Evolutionary conservation across 768 basidiomycete species (phyloP).

Genomic region (Leccinum fibrillosum): DNA sequence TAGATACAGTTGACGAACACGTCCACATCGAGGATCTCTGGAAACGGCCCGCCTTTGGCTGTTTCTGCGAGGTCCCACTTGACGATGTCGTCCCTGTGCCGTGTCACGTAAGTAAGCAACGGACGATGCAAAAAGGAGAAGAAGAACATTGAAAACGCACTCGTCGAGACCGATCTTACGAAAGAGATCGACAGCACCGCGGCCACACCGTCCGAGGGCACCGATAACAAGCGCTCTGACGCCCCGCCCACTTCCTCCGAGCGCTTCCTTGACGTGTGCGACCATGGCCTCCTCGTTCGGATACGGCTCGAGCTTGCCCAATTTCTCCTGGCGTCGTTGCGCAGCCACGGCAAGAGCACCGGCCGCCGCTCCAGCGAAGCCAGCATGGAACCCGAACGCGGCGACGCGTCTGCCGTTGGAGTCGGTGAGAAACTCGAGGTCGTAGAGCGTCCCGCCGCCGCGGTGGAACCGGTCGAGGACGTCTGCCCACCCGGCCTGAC

Average conservation of each 20-base stretch:
- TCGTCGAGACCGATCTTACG: constrained; percentile 93
- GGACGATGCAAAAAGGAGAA: not conserved
- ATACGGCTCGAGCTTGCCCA: constrained; percentile 78
- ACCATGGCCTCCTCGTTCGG: constrained; percentile 85
- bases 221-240: constrained; percentile 93
- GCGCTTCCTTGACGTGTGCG: constrained; percentile 56
- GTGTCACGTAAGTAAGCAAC: not conserved
- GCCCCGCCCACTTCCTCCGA: constrained; percentile 67
- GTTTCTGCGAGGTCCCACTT: constrained; percentile 99
- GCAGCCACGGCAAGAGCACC: constrained; percentile 79
- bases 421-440: constrained; percentile 93
- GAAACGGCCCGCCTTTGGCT: constrained; percentile 93
- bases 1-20: constrained; percentile 99
- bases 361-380: constrained; percentile 96
- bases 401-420: constrained; percentile 84
- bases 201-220: constrained; percentile 91
- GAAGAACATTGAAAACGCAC: constrained; percentile 24
- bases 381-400: constrained; percentile 97
- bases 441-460: constrained; percentile 86
- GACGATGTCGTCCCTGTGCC: constrained; percentile 76
- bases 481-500: constrained; percentile 87
- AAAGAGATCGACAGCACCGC: constrained; percentile 94
- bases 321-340: constrained; percentile 51
- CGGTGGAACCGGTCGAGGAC: constrained; percentile 82
- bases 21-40: constrained; percentile 93